phyloP scores from a whole-genome alignment of 2,329 filamentous ascomycete genomes.

The Trichoderma pleuroti region DNA sequence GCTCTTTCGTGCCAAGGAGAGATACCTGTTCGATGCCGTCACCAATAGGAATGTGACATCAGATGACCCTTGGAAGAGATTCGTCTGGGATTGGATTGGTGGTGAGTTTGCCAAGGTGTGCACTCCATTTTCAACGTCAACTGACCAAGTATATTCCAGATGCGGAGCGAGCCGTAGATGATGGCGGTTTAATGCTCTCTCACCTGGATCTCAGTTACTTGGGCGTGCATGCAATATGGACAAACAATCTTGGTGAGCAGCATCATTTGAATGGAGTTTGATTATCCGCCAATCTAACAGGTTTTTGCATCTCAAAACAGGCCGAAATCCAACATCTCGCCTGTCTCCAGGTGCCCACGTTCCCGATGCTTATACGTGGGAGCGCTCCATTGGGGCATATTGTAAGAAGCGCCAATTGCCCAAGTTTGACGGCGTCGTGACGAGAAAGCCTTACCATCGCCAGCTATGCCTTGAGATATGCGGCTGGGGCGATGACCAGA shows the following conservation, averaged over 20 bases:
- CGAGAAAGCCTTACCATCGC: constrained; percentile 65
- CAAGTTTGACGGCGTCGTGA: constrained; percentile 59
- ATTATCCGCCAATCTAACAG: background rate
- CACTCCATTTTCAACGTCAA: background rate
- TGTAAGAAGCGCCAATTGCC: constrained; percentile 61
- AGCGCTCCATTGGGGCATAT: constrained; percentile 59
- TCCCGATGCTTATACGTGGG: constrained; percentile 54
- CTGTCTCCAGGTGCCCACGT: constrained; percentile 43
- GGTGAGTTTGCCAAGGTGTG: constrained; percentile 42
- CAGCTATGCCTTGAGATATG: constrained; percentile 74
- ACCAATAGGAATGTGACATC: constrained; percentile 64
- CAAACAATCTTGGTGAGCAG: constrained; percentile 58
- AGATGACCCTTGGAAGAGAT: constrained; percentile 71
- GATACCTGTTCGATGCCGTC: constrained; percentile 60
- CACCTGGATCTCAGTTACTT: constrained; percentile 72
- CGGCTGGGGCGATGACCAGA: constrained; percentile 62
- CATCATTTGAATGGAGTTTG: background rate
- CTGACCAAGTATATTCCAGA: constrained; percentile 36
- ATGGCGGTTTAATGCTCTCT: constrained; percentile 67
- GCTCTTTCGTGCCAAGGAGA: constrained; percentile 57
- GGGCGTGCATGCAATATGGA: constrained; percentile 71
- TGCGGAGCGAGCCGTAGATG: constrained; percentile 60
- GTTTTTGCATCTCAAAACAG: constrained; percentile 32
- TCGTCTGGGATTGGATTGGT: constrained; percentile 73
- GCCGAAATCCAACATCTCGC: constrained; percentile 46